Evolutionary conservation across 2,329 filamentous ascomycete species (phyloP).

Genomic region (Fusarium camptoceras): DNA sequence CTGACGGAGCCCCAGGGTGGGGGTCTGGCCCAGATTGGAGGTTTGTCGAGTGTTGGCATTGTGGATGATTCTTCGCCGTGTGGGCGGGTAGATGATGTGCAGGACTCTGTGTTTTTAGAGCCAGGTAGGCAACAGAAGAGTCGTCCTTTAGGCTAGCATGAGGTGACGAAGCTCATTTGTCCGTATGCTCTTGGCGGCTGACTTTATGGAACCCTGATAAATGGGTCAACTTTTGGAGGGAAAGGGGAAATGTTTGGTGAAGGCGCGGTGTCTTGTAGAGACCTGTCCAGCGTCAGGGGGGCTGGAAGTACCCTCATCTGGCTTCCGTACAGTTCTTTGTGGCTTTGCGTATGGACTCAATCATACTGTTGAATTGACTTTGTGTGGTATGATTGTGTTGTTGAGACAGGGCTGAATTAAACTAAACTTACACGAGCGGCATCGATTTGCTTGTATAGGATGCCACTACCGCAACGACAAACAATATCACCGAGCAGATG

Average conservation of each 20-base stretch:
- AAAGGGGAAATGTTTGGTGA: background rate
- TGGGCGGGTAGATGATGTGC: too few relatives aligned
- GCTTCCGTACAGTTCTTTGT: rapidly evolving
- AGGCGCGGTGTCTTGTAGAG: background rate
- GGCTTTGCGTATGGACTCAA: background rate
- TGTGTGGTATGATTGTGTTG: background rate
- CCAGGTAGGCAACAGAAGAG: too few relatives aligned
- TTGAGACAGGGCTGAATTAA: background rate
- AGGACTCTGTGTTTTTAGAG: too few relatives aligned
- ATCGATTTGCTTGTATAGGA: background rate
- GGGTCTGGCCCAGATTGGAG: too few relatives aligned
- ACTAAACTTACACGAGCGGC: background rate
- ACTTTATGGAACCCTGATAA: background rate
- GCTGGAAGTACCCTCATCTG: background rate
- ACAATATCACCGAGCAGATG: background rate
- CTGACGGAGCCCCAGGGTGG: too few relatives aligned
- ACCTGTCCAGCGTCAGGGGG: background rate
- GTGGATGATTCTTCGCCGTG: too few relatives aligned
- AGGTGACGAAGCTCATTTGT: too few relatives aligned
- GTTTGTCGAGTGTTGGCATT: too few relatives aligned
- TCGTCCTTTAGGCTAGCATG: too few relatives aligned
- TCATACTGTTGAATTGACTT: rapidly evolving
- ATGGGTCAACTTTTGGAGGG: background rate
- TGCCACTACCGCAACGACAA: background rate
- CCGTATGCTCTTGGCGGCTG: too few relatives aligned